These are phyloP conservation scores for Pulveroboletus ravenelii DNA, from an alignment of 768 basidiomycete species.

Conservation along the genomic window DNA sequence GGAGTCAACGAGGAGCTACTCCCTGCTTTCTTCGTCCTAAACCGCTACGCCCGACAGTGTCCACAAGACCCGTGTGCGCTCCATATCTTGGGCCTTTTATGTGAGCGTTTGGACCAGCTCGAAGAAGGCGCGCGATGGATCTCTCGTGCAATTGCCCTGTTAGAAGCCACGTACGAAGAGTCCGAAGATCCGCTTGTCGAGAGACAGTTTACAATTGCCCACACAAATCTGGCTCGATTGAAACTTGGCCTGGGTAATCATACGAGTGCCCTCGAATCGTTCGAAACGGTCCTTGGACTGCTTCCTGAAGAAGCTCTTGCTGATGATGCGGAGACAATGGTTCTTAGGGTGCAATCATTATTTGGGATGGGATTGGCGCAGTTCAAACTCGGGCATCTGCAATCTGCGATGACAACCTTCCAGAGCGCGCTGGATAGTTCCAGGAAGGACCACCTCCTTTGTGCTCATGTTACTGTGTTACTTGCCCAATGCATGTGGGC, in stretches of 20 bases:
- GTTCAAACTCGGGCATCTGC: slow-evolving; percentile 59
- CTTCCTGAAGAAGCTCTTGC: slow-evolving; percentile 45
- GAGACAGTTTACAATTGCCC: slow-evolving; percentile 73
- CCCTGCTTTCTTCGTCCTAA: slow-evolving; percentile 76
- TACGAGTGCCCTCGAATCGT: slow-evolving; percentile 58
- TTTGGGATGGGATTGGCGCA: slow-evolving; percentile 71
- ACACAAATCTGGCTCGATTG: slow-evolving; percentile 76
- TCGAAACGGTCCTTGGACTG: slow-evolving; percentile 68
- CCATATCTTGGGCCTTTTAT: slow-evolving; percentile 81
- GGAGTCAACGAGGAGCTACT: slow-evolving; percentile 47
- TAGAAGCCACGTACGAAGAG: slow-evolving; percentile 89
- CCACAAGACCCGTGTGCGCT: slow-evolving; percentile 70
- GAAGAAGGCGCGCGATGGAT: slow-evolving; percentile 57
- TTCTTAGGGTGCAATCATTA: slow-evolving; percentile 57
- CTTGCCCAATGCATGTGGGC: slow-evolving; percentile 87
- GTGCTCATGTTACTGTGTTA: slow-evolving; percentile 70
- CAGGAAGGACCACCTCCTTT: slow-evolving; percentile 42
- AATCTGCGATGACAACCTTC: slow-evolving; percentile 59
- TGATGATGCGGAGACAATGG: slow-evolving; percentile 30
- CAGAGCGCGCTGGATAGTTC: slow-evolving; percentile 62
- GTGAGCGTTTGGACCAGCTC: slow-evolving; percentile 74
- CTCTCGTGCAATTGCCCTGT: slow-evolving; percentile 55
- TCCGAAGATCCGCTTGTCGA: slow-evolving; percentile 78
- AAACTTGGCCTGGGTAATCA: slow-evolving; percentile 58
- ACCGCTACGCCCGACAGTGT: slow-evolving; percentile 63